These are phyloP conservation scores for Stephania yunnanensis DNA, from an alignment of 164 flowering plant genomes.

Conservation along the genomic window DNA sequence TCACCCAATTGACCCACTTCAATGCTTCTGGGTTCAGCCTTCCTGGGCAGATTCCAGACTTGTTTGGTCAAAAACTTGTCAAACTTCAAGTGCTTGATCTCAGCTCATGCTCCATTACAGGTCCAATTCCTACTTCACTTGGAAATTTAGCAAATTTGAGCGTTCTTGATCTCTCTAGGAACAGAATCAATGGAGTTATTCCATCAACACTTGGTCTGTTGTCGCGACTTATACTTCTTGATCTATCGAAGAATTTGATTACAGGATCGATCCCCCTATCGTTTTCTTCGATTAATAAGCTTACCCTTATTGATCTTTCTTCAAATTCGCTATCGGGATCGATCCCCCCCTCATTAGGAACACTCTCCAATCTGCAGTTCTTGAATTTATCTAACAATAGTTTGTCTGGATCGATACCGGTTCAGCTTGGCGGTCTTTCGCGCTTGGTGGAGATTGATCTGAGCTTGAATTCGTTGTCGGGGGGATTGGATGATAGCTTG, in stretches of 20 bases:
- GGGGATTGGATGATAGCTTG: conserved; percentile 40
- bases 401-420: conserved; percentile 44
- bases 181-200: conserved; percentile 35
- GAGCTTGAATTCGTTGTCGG: conserved; percentile 48
- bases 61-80: conserved; percentile 46
- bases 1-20: conserved; percentile 41
- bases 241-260: conserved; percentile 36
- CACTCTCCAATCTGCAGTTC: conserved; percentile 26
- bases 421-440: conserved; percentile 43
- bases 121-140: conserved; percentile 46
- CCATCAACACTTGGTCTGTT: conserved; percentile 29
- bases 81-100: conserved; percentile 64
- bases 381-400: conserved; percentile 55
- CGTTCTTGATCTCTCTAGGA: conserved; percentile 41
- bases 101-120: conserved; percentile 39
- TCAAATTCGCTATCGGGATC: conserved; percentile 41
- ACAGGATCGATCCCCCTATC: conserved; percentile 35
- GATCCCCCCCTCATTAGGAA: conserved; percentile 36
- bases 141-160: conserved; percentile 37
- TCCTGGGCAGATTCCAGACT: conserved; percentile 64
- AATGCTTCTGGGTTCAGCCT: conserved; percentile 63
- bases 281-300: conserved; percentile 21
- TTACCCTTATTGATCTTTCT: conserved; percentile 36
- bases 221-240: conserved; percentile 23
- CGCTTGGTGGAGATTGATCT: conserved; percentile 56